A percentile compares a stretch with the other conserved stretches of the same genome.
Evolutionary conservation across 2,329 filamentous ascomycete genomes (phyloP).

Genomic region (Exophiala spinifera): DNA sequence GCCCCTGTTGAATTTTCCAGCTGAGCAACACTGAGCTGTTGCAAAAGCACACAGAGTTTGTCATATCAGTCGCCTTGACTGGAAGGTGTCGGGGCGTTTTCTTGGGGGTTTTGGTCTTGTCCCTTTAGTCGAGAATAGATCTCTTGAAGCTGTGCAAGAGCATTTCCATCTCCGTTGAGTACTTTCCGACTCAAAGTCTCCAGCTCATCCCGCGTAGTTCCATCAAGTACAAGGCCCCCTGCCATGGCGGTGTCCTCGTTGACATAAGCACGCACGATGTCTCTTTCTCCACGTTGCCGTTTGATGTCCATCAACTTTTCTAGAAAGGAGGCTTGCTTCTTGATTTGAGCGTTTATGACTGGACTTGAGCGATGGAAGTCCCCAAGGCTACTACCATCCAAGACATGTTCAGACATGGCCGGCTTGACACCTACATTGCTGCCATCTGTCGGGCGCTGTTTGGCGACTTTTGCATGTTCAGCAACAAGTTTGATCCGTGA

Average conservation of each 20-base stretch:
- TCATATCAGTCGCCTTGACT: constrained; percentile 8
- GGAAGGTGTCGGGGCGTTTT: not conserved
- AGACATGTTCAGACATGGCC: not conserved
- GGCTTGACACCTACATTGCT: constrained; percentile 1
- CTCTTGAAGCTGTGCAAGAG: constrained; percentile 37
- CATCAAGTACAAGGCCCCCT: constrained; percentile 29
- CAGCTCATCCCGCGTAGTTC: constrained; percentile 37
- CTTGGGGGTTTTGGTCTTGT: constrained; percentile 1
- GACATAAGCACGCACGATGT: constrained; percentile 56
- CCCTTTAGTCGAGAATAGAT: constrained; percentile 33
- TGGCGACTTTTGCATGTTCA: constrained; percentile 59
- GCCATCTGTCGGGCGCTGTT: constrained; percentile 30
- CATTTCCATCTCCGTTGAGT: constrained; percentile 37
- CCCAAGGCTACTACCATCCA: constrained; percentile 16
- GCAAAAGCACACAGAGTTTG: constrained; percentile 4
- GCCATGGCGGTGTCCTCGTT: constrained; percentile 36
- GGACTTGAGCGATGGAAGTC: constrained; percentile 25
- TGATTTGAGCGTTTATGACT: constrained; percentile 33
- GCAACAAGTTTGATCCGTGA: constrained; percentile 69
- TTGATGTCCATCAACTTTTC: constrained; percentile 66
- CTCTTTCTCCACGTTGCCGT: constrained; percentile 60
- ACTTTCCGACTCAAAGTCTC: constrained; percentile 38
- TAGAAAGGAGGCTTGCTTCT: constrained; percentile 56
- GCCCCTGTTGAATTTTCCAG: not conserved
- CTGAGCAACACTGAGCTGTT: not conserved